Evolutionary conservation across 2,329 filamentous ascomycete species (phyloP), one percentile per base, ranked within the genome.

Genomic region (Lachnellula arida): DNA sequence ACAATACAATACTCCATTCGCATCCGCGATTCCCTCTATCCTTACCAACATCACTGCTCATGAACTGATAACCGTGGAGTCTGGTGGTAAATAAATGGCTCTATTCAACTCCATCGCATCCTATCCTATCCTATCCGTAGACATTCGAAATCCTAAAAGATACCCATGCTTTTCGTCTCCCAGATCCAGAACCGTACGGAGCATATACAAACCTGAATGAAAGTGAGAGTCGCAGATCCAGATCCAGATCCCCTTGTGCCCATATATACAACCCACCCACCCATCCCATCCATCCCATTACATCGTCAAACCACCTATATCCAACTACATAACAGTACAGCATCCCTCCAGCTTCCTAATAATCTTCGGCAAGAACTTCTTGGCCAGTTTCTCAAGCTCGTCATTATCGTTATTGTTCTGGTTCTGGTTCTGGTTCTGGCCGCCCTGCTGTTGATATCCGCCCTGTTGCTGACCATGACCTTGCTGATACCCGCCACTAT

Each of bases 381-480:
- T 61, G 17, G 66, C 68, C 53, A 70, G 48, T 56, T 67, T 67
- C 60, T 70, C 68, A 57, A 67, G 39, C 58, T 69, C 67, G 6
- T 69, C 67, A 55, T 68, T 65, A 34, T 59, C 56, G 53, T 67
- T 76, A 15, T 62, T 59, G 37, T 62, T 72, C n/a, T n/a, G n/a
- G 58, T 76, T 71, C 25, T 66, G 71, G 58, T 77, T 67, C 60
- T 78, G 74, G 57, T 79, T 73, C 54, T 75, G 65, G 56, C 77
- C 70, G 60, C 80, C 76, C 37, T n/a, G n/a, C n/a, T n/a, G n/a
- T n/a, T n/a, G 57, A 39, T 64, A 55, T 8, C 59, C 58, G 37
- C 56, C 49, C 54, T 75, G 75, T 58, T 78, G 65, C 54, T 77
- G 69, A 62, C 80, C 76, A 39, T 76, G 6, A 5, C 42, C 17